These are phyloP conservation scores for Plasmodium relictum DNA, from an alignment of 169 alveolate species.

Conservation along the genomic window DNA sequence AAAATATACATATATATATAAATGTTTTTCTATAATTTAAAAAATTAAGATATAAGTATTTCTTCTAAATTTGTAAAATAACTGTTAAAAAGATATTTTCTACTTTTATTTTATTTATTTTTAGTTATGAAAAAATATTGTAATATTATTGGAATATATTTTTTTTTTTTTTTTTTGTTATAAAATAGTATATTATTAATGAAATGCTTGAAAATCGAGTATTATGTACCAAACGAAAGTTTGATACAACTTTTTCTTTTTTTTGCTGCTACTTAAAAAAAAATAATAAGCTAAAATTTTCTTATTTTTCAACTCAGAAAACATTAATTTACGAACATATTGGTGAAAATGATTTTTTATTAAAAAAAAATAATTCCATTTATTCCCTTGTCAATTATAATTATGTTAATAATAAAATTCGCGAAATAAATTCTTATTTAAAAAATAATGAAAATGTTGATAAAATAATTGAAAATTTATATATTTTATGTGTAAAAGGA, in stretches of 20 bases:
- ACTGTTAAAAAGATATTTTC: too few relatives aligned
- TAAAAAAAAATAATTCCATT: slow-evolving; percentile 23
- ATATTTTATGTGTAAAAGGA: slow-evolving; percentile 64
- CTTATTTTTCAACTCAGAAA: slow-evolving; percentile 27
- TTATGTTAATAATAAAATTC: slow-evolving; percentile 49
- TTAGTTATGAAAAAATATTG: too few relatives aligned
- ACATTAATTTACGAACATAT: slow-evolving; percentile 35
- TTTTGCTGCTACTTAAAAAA: not conserved
- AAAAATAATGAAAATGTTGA: slow-evolving; percentile 10
- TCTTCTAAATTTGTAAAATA: too few relatives aligned
- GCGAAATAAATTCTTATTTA: slow-evolving; percentile 23
- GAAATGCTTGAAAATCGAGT: not conserved
- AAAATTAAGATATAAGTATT: too few relatives aligned
- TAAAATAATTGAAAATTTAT: slow-evolving; percentile 31
- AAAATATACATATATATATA: too few relatives aligned
- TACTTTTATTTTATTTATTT: too few relatives aligned
- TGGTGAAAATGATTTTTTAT: slow-evolving; percentile 21
- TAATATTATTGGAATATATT: too few relatives aligned
- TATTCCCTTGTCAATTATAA: slow-evolving; percentile 41
- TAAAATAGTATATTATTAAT: not conserved
- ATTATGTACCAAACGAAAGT: not conserved
- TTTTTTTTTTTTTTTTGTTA: not conserved
- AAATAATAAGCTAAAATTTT: not conserved
- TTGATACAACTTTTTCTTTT: not conserved
- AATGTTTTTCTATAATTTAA: too few relatives aligned